Base-by-base conservation (phyloP, 495 filamentous ascomycete genomes). In the Aspergillus bridgeri region DNA sequence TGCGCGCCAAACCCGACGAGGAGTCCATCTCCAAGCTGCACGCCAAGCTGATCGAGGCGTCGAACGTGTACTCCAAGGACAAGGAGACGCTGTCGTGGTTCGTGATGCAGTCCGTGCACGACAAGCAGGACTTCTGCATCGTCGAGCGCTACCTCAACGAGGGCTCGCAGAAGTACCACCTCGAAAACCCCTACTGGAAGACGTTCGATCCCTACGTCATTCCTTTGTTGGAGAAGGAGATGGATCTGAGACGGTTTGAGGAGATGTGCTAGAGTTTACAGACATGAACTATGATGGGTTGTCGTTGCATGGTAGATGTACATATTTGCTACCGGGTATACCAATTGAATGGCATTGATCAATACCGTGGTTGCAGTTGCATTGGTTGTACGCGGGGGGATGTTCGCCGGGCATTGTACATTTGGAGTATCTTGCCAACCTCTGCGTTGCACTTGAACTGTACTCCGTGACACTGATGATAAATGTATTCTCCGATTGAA, bases 161-260 rank as follows among this genome's bases (percentile, higher is more conserved):
- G 67, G 67, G 69, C 2, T 72, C 69, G 51, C 82, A 86, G 70
- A 75, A 82, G 63, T 86, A 86, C 62, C 84, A 87, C 65, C 74
- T 86, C 18, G 79, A 81, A 65, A 86, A 86, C 67, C 83, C 83
- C 0, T 88, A 88, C 75, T 86, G 83, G 83, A 80, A 86, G 79
- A 86, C 84, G 11, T 89, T 89, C 60, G 83, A 86, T 62, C 81
- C 82, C 6, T 86, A 87, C 60, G 83, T 87, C 9, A 73, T 82
- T 51, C 85, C 85, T 25, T 62, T 88, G 54, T 68, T 88, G 45
- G 85, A 85, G 64, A 79, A 78, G 67, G 72, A 78, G n/a, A 86
- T 86, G 83, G 84, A 87, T 65, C 63, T 87, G 57, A 61, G 81
- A n/a, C 68, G 85, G 7, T 80, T 79, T 70, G 80, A 86, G 70